Base-by-base conservation (phyloP, 1,284 basidiomycete species). In the Wolfiporia cocos region DNA sequence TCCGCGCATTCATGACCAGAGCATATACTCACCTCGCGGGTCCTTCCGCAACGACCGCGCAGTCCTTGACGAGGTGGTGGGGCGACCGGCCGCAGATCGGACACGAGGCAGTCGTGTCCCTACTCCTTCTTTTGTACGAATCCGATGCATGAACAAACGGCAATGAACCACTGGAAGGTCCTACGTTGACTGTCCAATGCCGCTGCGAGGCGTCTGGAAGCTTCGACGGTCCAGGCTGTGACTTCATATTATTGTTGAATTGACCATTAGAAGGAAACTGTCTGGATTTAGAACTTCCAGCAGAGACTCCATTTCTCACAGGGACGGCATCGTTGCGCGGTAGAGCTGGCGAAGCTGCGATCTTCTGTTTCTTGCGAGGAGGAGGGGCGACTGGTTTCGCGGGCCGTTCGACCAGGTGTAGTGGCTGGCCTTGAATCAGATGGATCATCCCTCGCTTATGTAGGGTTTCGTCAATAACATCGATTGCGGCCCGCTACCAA, bases 391-490 rank as follows among this genome's bases (percentile, higher is more conserved):
- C 23, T n/a, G 33, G 31, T 23, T 36, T 37, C 32, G 29, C 19
- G 26, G 45, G 50, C n/a, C 62, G 61, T n/a, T 63, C 63, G 11
- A 81, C 61, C 14, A 76, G 70, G 49, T 72, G 69, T 6, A 81
- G 63, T 28, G 84, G 81, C 54, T 86, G 82, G 2, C 75, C 78
- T 32, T 61, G 64, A 42, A 86, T 71, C 21, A 85, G 58, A 41
- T 70, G 58, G 2, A 73, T 57, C 37, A 78, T 67, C 3, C 79
- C 78, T 9, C 80, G 73, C 39, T 62, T 53, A 46, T 68, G 56
- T 14, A 88, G 63, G 0, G 74, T 69, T 49, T 76, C 68, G 44
- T 87, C 84, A 49, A 88, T 86, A 3, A 75, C 73, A 31, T 65
- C 62, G 38, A 88, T 73, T 9, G 85, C 84, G 34, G 69, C 73